Evolutionary conservation across 1,284 basidiomycete species (phyloP).

Genomic region (Marasmius fiardii): DNA sequence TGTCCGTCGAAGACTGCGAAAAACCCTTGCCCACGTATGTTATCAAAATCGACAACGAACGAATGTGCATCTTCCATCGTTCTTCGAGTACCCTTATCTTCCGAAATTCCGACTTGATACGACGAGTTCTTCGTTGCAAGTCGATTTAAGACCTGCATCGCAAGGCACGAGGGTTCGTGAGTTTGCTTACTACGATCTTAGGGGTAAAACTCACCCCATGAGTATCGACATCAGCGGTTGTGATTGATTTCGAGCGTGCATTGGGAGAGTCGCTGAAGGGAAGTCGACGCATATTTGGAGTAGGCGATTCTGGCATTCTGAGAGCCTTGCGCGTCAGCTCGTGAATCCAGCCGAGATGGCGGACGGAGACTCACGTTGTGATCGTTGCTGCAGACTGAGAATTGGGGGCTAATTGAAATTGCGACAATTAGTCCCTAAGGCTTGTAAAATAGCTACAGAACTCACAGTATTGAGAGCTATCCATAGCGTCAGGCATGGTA

Average conservation of each 20-base stretch:
- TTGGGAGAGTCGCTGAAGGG: constrained; percentile 48
- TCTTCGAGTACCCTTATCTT: constrained; percentile 88
- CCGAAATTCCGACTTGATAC: constrained; percentile 85
- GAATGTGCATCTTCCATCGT: constrained; percentile 99
- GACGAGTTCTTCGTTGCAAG: constrained; percentile 55
- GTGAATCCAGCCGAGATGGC: neutral
- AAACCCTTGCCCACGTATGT: constrained; percentile 92
- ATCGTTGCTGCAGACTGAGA: neutral
- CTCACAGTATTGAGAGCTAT: neutral
- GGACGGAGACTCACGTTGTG: constrained; percentile 4
- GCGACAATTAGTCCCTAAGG: neutral
- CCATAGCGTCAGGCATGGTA: neutral
- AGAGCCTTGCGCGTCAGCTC: constrained; percentile 1
- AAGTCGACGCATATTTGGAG: constrained; percentile 18
- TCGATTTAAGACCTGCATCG: constrained; percentile 50
- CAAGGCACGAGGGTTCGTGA: constrained; percentile 5
- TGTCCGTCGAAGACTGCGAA: constrained; percentile 99
- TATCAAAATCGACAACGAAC: constrained; percentile 92
- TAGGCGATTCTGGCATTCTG: constrained; percentile 25
- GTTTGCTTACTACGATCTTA: neutral
- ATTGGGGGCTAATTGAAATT: constrained; percentile 2
- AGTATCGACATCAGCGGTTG: constrained; percentile 68
- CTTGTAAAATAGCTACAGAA: neutral
- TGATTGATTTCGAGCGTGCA: constrained; percentile 75
- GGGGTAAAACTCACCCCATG: constrained; percentile 62